Base-by-base conservation (phyloP, 2,329 filamentous ascomycete species). In the Exophiala mesophila region DNA sequence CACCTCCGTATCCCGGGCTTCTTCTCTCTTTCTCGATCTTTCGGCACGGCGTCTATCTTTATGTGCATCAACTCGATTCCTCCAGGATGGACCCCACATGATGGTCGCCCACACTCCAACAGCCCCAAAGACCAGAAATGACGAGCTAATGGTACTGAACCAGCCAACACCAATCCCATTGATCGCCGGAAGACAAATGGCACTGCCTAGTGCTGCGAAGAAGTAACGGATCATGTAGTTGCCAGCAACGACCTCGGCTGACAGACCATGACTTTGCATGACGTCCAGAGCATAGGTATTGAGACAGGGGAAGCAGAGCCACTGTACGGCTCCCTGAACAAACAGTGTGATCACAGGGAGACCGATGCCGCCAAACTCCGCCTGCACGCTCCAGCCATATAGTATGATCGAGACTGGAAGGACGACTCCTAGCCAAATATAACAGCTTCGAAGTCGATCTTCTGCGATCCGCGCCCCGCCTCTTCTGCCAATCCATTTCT, bases 211-310 rank as follows among this genome's bases (percentile, higher is more conserved):
- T 7, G 83, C 85, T 1, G 80, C 85, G 53, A 88, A 84, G 4
- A 88, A 58, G 61, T 90, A 92, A 4, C 86, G 72, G 37, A 85
- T 70, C 56, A 88, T 79, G 61, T 89, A 92, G 61, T 90, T 92
- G 0, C 84, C 83, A 0, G 85, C 84, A 31, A 87, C 78, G 3
- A 90, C 83, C 57, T 92, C 85, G 3, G 82, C 77, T 30, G 78
- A 78, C 20, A 76, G 69, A 1, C 72, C 71, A 15, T 57, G 59
- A 2, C 60, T 57, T 51, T 83, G 83, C 80, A 89, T 87, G 9
- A 90, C 85, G 60, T 92, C 85, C 29, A 92, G 64, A 59, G 85
- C 89, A 63, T 92, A 89, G 0, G 84, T 85, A 60, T 89, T 88
- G 48, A 89, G 61, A 35, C 76, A 78, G 0, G 83, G 83, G 56